A percentile compares a stretch with the other conserved stretches of the same genome.
phyloP scores from a whole-genome alignment of 2,329 filamentous ascomycete genomes.

The Exophiala viscosa region DNA sequence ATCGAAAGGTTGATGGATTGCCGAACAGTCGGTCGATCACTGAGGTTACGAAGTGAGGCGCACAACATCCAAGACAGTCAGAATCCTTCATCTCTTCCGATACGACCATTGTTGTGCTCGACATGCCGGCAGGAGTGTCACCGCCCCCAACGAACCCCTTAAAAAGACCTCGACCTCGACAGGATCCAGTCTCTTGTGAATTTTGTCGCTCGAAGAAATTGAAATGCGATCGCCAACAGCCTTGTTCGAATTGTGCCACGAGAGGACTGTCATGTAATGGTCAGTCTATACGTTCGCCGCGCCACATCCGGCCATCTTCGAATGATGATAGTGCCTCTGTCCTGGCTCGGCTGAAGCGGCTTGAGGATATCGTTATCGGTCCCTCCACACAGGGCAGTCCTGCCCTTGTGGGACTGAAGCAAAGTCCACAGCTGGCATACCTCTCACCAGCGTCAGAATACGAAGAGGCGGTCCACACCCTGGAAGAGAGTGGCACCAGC shows the following conservation, averaged over 20 bases:
- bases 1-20: too few species aligned
- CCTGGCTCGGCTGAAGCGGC: conserved; percentile 20
- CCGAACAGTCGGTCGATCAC: too few species aligned
- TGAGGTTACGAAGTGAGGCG: too few species aligned
- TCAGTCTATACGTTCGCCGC: conserved; percentile 1
- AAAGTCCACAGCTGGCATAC: conserved; percentile 4
- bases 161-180: conserved; percentile 31
- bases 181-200: conserved; percentile 41
- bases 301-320: not conserved
- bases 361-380: conserved; percentile 25
- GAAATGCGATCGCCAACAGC: conserved; percentile 52
- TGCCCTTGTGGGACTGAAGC: not conserved
- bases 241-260: conserved; percentile 47
- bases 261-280: conserved; percentile 32
- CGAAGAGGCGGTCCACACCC: conserved; percentile 16
- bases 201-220: conserved; percentile 45
- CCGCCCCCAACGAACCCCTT: conserved; percentile 9
- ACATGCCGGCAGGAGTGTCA: not conserved
- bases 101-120: not conserved
- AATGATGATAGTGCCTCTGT: conserved; percentile 18
- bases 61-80: too few species aligned
- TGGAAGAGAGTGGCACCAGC: conserved; percentile 10
- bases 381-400: not conserved
- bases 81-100: too few species aligned
- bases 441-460: conserved; percentile 19